Base-by-base conservation (phyloP, 2,329 filamentous ascomycete species). In the Albophoma yamanashiensis region DNA sequence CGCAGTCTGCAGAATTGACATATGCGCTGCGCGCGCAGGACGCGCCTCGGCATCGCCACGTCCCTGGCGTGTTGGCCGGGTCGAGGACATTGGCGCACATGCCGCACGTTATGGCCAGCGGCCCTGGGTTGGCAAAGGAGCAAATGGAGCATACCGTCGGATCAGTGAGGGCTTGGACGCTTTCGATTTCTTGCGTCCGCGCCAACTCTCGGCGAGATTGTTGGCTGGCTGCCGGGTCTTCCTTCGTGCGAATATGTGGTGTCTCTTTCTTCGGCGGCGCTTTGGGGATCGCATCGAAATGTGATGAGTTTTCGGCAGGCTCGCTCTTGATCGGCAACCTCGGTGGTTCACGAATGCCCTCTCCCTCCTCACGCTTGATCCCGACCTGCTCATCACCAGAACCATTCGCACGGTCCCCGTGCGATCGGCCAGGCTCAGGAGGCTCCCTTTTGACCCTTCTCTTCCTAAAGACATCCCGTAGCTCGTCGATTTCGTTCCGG, bases 51-150 rank as follows among this genome's bases (percentile, higher is more conserved):
- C 89, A 93, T 56, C 73, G 74, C 89, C 90, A 93, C n/a, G 81
- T 74, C 22, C 77, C 73, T 0, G 79, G 74, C 53, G 86, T 77
- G 57, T 79, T 79, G 0, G 73, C 68, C 0, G 78, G 73, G 53
- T 82, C 78, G 2, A 93, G 74, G 1, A 92, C 89, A 64, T 93
- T 84, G 31, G 85, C 81, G 70, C 91, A 94, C 58, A 87, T 80
- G 9, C 73, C 73, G 70, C 91, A 94, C 4, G 83, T 88, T 2
- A 84, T 72, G 9, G 82, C 75, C 11, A 55, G 50, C 27, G 69
- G 67, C 0, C 68, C 56, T 7, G 79, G 74, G 68, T 91, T 92
- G 57, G 76, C 74, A 57, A 88, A 82, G 0, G 89, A 91, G 71
- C 91, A 95, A 59, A 89, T 76, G 0, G 79, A 75, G 67, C 89